Base-by-base conservation (phyloP, 2,329 filamentous ascomycete genomes). In the Exophiala aquamarina region DNA sequence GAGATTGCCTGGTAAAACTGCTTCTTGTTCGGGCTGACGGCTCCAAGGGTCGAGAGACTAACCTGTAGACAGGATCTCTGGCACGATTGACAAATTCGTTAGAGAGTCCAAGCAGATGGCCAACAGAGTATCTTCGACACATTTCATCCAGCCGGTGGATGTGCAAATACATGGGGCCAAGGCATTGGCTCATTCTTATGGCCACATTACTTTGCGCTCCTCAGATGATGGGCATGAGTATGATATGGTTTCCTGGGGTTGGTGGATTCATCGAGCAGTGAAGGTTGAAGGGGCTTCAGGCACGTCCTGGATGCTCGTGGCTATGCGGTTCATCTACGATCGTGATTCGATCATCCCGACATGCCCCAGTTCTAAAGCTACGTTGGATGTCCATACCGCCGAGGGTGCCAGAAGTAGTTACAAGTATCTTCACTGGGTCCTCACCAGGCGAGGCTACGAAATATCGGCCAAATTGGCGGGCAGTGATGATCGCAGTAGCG, bases 301-400 rank as follows among this genome's bases (percentile, higher is more conserved):
- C 11, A 6, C n/a, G 20, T 7, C n/a, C 15, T 56, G 50, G 53
- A 58, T 42, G 32, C 33, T 52, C 18, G 38, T 56, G 19, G 45
- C 49, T 6, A 14, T 57, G 10, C 49, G 49, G 31, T 43, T 40
- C 8, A 49, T 57, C n/a, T 57, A 55, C 32, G 32, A 34, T n/a
- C 32, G 32, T 7, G 32, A 34, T 14, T 34, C 32, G 14, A 14
- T 34, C 6, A n/a, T 18, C 6, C n/a, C 32, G 6, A 34, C 32
- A 7, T 8, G 14, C 5, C 6, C 6, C 5, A 34, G 13, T 14
- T 6, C 14, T 5, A 34, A 7, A 6, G 14, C 6, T 5, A 6
- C 8, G 6, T 7, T 6, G 5, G 32, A 14, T 14, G 5, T 34
- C 8, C 9, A 31, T 9, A 9, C n/a, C 28, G 9, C 28, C 9